A percentile compares a stretch with the other conserved stretches of the same genome.
These are phyloP conservation scores for Adansonia madagascariensis DNA, from an alignment of 441 rosid species.

Conservation along the genomic window DNA sequence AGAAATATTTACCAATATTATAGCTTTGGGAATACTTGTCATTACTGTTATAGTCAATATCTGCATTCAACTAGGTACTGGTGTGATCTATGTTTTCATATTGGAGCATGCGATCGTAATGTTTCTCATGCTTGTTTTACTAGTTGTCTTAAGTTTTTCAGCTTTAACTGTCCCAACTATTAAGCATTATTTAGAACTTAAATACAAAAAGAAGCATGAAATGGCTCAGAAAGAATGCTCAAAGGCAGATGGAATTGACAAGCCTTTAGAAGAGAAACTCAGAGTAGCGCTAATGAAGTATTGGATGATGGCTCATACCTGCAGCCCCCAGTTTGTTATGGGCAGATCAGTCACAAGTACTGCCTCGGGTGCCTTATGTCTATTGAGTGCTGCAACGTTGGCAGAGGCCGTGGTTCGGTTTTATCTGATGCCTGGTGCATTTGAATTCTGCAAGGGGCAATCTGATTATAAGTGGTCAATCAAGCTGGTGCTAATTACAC, in stretches of 20 bases:
- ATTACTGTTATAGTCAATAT: slow-evolving; percentile 66
- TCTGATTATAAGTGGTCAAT: slow-evolving; percentile 89
- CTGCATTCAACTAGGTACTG: slow-evolving; percentile 79
- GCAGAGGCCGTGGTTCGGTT: slow-evolving; percentile 58
- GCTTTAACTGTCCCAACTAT: slow-evolving; percentile 58
- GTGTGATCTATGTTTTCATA: slow-evolving; percentile 66
- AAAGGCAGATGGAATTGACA: slow-evolving; percentile 30
- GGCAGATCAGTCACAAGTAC: slow-evolving; percentile 70
- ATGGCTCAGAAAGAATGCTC: slow-evolving; percentile 52
- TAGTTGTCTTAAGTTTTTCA: slow-evolving; percentile 57
- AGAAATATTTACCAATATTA: slow-evolving; percentile 59
- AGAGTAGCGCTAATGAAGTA: slow-evolving; percentile 59
- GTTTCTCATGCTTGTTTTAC: slow-evolving; percentile 65
- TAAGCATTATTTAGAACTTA: slow-evolving; percentile 57
- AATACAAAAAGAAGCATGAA: slow-evolving; percentile 61
- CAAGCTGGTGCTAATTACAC: slow-evolving; percentile 51
- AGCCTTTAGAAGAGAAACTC: slow-evolving; percentile 38
- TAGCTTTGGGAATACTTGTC: slow-evolving; percentile 73
- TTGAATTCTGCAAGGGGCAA: slow-evolving; percentile 66
- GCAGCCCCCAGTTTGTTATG: slow-evolving; percentile 83
- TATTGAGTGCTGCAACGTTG: slow-evolving; percentile 43
- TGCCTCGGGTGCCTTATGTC: slow-evolving; percentile 69
- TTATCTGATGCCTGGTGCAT: slow-evolving; percentile 56
- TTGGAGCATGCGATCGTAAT: slow-evolving; percentile 65
- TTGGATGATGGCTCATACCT: slow-evolving; percentile 93